Evolutionary conservation across 352 stramenopile genomes (phyloP), one percentile per base, ranked within the genome.

Genomic region (Aphanomyces cochlioides): DNA sequence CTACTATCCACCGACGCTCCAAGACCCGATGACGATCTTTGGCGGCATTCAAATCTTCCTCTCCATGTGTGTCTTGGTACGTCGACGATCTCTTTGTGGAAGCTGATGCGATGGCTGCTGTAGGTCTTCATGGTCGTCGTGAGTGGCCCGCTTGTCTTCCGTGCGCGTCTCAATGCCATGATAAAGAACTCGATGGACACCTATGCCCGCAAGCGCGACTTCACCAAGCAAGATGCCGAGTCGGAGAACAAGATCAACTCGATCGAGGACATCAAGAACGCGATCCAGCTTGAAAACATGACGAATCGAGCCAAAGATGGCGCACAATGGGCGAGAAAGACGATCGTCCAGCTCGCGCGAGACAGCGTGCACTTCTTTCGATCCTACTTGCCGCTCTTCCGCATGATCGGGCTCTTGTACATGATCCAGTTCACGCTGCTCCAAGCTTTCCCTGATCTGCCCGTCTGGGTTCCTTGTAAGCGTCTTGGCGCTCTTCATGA

Each of bases 101-200:
- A 28, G 2, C 50, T 41, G 38, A 19, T 19, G 15, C 28, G 34
- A 59, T 28, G 19, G 19, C 13, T 37, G 48, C 7, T 45, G 17
- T 61, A 70, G 64, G 21, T 70, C 7, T 70, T 70, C 41, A 70
- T 70, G 64, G 10, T 70, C 5, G 64, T 70, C 3, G 61, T 70
- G n/a, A 61, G 45, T 15, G 64, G 53, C 10, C 64, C 64, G 10
- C 54, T 70, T 19, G 39, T 70, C 19, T 70, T 70, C 21, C 64
- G 64, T 15, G 64, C 64, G 3, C 64, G 64, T 1, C 47, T 63
- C 19, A 70, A 70, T 19, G 64, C 64, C 40, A 63, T 63, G 64
- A 60, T 70, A 39, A 70, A 70, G 15, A 70, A 70, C 28, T 63
- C 47, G 39, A 45, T 70, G 36, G 64, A 70, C 54, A 61, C 45